These are phyloP conservation scores for Moesziomyces aphidis DNA, from an alignment of 1,284 basidiomycete species.

Conservation along the genomic window DNA sequence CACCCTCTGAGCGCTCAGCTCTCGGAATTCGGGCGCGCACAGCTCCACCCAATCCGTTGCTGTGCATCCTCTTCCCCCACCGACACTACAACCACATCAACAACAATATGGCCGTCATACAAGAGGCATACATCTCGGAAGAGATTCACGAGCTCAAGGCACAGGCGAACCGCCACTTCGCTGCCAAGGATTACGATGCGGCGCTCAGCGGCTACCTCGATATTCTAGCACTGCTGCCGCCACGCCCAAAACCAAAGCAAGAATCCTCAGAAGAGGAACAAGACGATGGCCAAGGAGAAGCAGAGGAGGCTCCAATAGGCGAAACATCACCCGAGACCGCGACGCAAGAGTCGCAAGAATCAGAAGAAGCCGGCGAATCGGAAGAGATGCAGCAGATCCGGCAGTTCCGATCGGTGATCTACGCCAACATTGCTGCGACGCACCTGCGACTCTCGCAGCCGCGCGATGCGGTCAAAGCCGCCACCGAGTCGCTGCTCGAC, in stretches of 20 bases:
- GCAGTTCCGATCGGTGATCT: conserved; percentile 68
- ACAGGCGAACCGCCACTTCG: conserved; percentile 47
- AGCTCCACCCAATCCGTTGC: neutral
- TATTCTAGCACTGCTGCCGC: conserved; percentile 42
- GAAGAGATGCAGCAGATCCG: conserved; percentile 36
- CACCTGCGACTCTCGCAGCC: conserved; percentile 74
- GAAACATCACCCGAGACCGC: neutral
- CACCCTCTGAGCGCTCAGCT: too few relatives aligned
- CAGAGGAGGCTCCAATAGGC: neutral
- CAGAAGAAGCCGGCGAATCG: conserved; percentile 8
- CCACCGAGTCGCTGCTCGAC: conserved; percentile 80
- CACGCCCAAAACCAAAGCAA: conserved; percentile 4
- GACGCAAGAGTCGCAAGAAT: neutral
- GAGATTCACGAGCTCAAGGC: conserved; percentile 47
- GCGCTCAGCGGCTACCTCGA: conserved; percentile 53
- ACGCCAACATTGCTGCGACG: conserved; percentile 85
- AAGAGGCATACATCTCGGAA: conserved; percentile 35
- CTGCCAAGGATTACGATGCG: conserved; percentile 38
- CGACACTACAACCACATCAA: neutral
- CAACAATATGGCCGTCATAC: conserved; percentile 30
- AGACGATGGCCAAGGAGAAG: neutral
- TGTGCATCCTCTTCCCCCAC: neutral
- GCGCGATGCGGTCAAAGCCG: conserved; percentile 80
- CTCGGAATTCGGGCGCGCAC: neutral
- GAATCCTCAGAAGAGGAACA: neutral